Base-by-base conservation (phyloP, 306 rosid species). In the Vigna angularis region DNA sequence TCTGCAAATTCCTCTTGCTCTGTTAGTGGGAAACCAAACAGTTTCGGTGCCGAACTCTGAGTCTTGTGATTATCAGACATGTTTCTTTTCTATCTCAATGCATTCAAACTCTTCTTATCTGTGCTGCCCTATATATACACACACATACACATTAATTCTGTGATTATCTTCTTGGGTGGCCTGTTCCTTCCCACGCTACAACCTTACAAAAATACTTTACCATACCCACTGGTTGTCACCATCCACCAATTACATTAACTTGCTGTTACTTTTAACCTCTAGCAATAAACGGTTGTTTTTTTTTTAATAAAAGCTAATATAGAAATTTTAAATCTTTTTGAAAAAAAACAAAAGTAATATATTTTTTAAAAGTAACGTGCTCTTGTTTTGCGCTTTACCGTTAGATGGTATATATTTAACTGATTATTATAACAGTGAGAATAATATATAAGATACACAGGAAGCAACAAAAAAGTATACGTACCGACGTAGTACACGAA, bases 21-120 rank as follows among this genome's bases (percentile, higher is more conserved):
- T 42, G 67, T 84, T 72, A 90, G 72, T 38, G 89, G 88, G 76
- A 90, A 88, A 15, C 92, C 95, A 30, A 90, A 90, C 0, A 90
- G 82, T 79, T 74, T 88, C 2, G 86, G 85, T n/a, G 75, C 26
- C 59, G 88, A 77, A 9, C 42, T 71, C 2, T 12, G 4, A 42
- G 12, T 42, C 15, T 45, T 45, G 5, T 75, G 70, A 58, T 80
- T 36, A 28, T 80, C 79, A 38, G 87, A 81, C 89, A 85, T 66
- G 32, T 32, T 66, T 67, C 48, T 84, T 13, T 58, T 40, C 26
- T 22, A 26, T 47, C 24, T 13, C 9, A 47, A 51, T 68, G 40
- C 2, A 55, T 15, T 61, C 18, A 4, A 61, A 2, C 16, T 32
- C 56, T 30, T 55, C 2, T 15, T 4, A 15, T 30, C 18, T 28